These are phyloP conservation scores for Trametes meyenii DNA, from an alignment of 768 basidiomycete species.

Conservation along the genomic window DNA sequence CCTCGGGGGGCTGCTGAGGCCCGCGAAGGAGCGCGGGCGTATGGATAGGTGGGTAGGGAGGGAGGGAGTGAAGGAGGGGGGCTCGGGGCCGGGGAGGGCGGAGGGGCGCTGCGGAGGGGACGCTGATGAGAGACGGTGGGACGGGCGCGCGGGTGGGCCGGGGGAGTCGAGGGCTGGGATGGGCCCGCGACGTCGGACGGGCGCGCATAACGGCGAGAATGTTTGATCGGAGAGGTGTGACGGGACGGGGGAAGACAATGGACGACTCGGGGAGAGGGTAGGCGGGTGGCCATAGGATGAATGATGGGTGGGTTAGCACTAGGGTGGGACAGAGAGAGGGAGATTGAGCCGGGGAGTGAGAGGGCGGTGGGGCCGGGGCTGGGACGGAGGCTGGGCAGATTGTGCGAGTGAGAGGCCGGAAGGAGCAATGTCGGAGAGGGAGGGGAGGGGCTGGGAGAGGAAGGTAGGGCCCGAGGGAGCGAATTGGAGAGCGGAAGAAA, in stretches of 20 bases:
- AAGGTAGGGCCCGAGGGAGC: not conserved
- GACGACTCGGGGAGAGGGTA: not conserved
- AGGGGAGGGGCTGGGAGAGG: slow-evolving; percentile 1
- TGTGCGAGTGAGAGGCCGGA: not conserved
- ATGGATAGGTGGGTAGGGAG: too few relatives aligned
- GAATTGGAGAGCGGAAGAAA: slow-evolving; percentile 11
- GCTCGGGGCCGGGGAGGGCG: too few relatives aligned
- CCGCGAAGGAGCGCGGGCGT: too few relatives aligned
- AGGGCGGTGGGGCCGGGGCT: slow-evolving; percentile 1
- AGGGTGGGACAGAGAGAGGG: too few relatives aligned
- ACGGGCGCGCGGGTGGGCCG: not conserved
- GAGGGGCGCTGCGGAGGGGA: not conserved
- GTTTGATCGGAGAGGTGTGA: slow-evolving; percentile 20
- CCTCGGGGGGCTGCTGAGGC: not conserved
- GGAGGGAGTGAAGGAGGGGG: too few relatives aligned
- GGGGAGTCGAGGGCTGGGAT: not conserved
- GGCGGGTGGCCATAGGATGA: too few relatives aligned
- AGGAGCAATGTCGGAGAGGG: slow-evolving; percentile 18
- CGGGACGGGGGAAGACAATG: not conserved
- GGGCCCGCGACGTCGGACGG: slow-evolving; percentile 6
- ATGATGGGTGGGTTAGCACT: too few relatives aligned
- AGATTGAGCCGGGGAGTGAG: not conserved
- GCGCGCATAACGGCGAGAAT: not conserved
- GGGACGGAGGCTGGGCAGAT: slow-evolving; percentile 13
- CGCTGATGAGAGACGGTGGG: too few relatives aligned